Conservation (phyloP, 23 red algal species). For the Gracilaria caudata region DNA sequence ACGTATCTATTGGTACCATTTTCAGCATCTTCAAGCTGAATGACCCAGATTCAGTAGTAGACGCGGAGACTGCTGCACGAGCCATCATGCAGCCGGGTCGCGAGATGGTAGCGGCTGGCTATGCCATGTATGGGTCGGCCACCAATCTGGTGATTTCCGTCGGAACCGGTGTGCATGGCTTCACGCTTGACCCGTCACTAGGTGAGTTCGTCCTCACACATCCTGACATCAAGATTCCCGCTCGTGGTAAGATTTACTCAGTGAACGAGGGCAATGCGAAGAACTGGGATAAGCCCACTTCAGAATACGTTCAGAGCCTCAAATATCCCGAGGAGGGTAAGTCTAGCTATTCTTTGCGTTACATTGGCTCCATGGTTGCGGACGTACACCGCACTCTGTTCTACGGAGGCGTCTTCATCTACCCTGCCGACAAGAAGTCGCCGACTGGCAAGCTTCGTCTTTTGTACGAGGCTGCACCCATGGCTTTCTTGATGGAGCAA, state of each 20-base stretch:
- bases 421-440: slow-evolving; percentile 95
- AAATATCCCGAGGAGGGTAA: slow-evolving; percentile 88
- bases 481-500: slow-evolving; percentile 97
- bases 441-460: slow-evolving; percentile 87
- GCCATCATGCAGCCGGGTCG: slow-evolving; percentile 84
- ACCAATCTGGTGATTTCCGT: slow-evolving; percentile 97
- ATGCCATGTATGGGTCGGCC: slow-evolving; percentile 94
- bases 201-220: slow-evolving; percentile 99
- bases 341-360: slow-evolving; percentile 89
- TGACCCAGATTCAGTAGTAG: slow-evolving; percentile 71
- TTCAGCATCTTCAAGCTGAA: slow-evolving; percentile 92
- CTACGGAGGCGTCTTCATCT: slow-evolving; percentile 96
- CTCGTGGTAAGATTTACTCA: slow-evolving; percentile 94
- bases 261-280: slow-evolving; percentile 97
- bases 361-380: slow-evolving; percentile 99
- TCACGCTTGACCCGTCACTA: slow-evolving; percentile 93
- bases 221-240: slow-evolving; percentile 93
- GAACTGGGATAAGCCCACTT: slow-evolving; percentile 89
- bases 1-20: slow-evolving; percentile 99
- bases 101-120: slow-evolving; percentile 94
- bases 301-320: slow-evolving; percentile 84
- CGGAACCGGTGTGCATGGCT: slow-evolving; percentile 90
- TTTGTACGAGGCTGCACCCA: slow-evolving; percentile 97
- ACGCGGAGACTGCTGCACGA: slow-evolving; percentile 68
- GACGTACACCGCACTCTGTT: slow-evolving; percentile 94